Percentiles rank a stretch among this genome's conserved stretches.
Conservation (phyloP, 164 flowering plant species). For the Cinnamomum chago region DNA sequence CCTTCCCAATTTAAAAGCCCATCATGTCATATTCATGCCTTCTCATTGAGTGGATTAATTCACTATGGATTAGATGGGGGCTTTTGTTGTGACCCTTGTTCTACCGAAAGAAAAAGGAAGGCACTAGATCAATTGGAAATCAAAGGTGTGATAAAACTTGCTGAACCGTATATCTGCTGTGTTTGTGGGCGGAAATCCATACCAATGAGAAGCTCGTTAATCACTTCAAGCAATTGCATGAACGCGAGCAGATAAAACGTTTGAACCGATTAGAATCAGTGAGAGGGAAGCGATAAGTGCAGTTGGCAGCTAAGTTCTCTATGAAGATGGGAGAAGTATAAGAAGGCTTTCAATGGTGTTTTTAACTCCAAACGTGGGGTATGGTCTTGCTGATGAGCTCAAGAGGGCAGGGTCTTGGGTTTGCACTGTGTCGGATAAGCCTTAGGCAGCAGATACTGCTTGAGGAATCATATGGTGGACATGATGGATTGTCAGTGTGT, state of each 20-base stretch:
- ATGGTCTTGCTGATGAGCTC: constrained; percentile 71
- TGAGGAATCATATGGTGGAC: constrained; percentile 69
- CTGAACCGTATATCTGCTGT: constrained; percentile 47
- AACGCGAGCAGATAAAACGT: constrained; percentile 67
- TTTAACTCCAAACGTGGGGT: constrained; percentile 64
- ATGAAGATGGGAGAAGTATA: constrained; percentile 92
- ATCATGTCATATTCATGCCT: neutral
- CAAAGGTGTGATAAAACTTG: constrained; percentile 39
- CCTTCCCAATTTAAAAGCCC: neutral
- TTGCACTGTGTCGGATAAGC: constrained; percentile 48
- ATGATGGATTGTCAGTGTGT: constrained; percentile 53
- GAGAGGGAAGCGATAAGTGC: constrained; percentile 52
- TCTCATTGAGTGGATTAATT: neutral
- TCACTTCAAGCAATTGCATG: constrained; percentile 78
- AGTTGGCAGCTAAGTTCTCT: constrained; percentile 58
- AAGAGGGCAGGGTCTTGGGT: constrained; percentile 82
- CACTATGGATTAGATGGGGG: neutral
- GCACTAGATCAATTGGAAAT: constrained; percentile 45
- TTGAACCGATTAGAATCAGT: constrained; percentile 66
- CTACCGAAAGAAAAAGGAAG: constrained; percentile 30
- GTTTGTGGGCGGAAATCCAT: constrained; percentile 76
- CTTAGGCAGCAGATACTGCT: constrained; percentile 68
- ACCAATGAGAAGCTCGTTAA: constrained; percentile 54
- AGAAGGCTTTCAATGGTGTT: constrained; percentile 49
- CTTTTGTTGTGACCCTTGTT: neutral